Conservation (phyloP, 2,329 filamentous ascomycete species). For the Xylaria polymorpha region DNA sequence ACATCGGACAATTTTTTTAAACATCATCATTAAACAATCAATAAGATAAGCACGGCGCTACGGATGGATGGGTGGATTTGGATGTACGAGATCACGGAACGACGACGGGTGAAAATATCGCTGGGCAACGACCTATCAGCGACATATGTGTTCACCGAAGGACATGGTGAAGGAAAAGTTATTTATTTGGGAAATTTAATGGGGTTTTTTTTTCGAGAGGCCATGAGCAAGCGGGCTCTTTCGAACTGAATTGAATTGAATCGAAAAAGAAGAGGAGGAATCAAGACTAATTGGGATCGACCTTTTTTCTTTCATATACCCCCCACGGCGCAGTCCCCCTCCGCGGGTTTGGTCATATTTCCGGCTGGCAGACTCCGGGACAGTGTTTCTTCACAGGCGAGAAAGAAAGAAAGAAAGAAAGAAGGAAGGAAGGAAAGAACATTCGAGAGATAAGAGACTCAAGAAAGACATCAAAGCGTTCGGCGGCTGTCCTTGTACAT, state of each 20-base stretch:
- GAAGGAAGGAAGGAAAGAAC: background rate
- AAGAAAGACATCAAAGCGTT: background rate
- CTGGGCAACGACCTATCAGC: background rate
- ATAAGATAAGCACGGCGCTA: conserved; percentile 34
- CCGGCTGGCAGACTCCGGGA: conserved; percentile 49
- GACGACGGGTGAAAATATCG: background rate
- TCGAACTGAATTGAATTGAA: conserved; percentile 7
- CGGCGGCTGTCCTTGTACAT: background rate
- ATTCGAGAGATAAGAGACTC: background rate
- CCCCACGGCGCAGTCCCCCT: conserved; percentile 25
- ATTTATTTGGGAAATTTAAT: conserved; percentile 16
- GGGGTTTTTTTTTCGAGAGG: background rate
- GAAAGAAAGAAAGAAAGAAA: background rate
- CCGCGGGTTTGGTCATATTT: conserved; percentile 24
- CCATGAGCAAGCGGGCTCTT: conserved; percentile 29
- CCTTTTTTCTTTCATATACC: conserved; percentile 23
- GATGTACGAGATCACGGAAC: conserved; percentile 1
- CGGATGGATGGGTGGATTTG: conserved; percentile 13
- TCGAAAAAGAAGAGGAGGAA: background rate
- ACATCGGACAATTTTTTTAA: background rate
- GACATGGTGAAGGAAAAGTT: background rate
- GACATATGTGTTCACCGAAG: conserved; percentile 1
- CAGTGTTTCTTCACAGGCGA: background rate
- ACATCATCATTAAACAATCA: background rate
- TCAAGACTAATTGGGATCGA: conserved; percentile 11